Evolutionary conservation across 257 asterid species (phyloP).

Genomic region (Solanum pinnatisectum): DNA sequence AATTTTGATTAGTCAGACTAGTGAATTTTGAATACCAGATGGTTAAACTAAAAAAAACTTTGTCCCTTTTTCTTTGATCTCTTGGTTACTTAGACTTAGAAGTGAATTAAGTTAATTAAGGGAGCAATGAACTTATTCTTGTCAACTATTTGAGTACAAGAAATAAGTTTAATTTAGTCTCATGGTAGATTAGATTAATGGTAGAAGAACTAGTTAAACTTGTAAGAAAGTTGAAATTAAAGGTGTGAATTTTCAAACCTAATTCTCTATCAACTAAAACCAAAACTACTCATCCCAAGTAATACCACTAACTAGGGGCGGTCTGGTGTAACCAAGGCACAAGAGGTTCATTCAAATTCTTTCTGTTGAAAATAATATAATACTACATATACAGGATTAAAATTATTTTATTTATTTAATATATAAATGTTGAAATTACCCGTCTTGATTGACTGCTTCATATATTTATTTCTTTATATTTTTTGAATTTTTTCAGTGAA

Average conservation of each 20-base stretch:
- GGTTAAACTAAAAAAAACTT: background rate
- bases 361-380: background rate
- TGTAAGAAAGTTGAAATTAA: background rate
- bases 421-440: background rate
- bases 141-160: background rate
- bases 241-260: background rate
- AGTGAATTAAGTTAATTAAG: background rate
- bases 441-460: background rate
- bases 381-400: background rate
- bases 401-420: background rate
- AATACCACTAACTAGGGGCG: background rate
- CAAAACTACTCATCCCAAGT: background rate
- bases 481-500: background rate
- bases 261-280: background rate
- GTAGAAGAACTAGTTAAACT: background rate
- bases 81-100: background rate
- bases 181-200: background rate
- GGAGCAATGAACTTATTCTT: background rate
- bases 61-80: background rate
- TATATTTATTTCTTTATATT: background rate
- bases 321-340: background rate
- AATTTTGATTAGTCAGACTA: background rate
- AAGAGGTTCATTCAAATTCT: background rate
- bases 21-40: background rate
- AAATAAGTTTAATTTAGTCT: background rate